A percentile compares a stretch with the other conserved stretches of the same genome.
Conservation (phyloP, 2,329 filamentous ascomycete species). For the Nothophoma quercina region DNA sequence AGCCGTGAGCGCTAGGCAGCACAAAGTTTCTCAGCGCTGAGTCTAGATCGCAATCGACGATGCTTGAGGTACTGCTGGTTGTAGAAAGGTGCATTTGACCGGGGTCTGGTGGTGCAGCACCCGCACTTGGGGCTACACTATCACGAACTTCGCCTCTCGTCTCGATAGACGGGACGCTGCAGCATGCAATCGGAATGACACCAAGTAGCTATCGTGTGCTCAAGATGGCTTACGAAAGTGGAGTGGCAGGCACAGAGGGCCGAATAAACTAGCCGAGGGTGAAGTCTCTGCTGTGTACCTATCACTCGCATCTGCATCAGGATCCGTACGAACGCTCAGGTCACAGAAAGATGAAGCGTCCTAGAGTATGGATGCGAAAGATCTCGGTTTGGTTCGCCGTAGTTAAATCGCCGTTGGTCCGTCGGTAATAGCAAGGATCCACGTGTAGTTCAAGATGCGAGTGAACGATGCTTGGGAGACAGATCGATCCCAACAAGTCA, state of each 20-base stretch:
- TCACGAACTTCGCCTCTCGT: constrained; percentile 7
- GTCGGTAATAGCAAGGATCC: constrained; percentile 1
- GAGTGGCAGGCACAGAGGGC: neutral
- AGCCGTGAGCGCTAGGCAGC: constrained; percentile 17
- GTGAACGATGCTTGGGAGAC: neutral
- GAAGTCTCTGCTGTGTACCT: constrained; percentile 7
- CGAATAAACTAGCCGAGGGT: neutral
- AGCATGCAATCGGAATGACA: neutral
- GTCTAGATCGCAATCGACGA: constrained; percentile 21
- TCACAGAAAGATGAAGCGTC: constrained; percentile 7
- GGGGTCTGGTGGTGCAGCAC: constrained; percentile 19
- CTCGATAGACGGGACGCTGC: neutral
- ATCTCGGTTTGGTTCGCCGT: constrained; percentile 1
- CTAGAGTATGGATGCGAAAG: constrained; percentile 3
- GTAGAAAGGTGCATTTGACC: constrained; percentile 15
- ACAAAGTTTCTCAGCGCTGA: constrained; percentile 15
- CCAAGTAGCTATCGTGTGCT: neutral
- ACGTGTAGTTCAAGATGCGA: neutral
- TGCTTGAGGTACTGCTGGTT: constrained; percentile 9
- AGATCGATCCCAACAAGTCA: constrained; percentile 8
- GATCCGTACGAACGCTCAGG: constrained; percentile 7
- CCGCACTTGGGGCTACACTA: constrained; percentile 11
- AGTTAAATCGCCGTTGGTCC: constrained; percentile 4
- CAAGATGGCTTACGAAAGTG: neutral
- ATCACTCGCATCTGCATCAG: neutral